Conservation (phyloP, 2,329 filamentous ascomycete species). For the Penicillium paneum region DNA sequence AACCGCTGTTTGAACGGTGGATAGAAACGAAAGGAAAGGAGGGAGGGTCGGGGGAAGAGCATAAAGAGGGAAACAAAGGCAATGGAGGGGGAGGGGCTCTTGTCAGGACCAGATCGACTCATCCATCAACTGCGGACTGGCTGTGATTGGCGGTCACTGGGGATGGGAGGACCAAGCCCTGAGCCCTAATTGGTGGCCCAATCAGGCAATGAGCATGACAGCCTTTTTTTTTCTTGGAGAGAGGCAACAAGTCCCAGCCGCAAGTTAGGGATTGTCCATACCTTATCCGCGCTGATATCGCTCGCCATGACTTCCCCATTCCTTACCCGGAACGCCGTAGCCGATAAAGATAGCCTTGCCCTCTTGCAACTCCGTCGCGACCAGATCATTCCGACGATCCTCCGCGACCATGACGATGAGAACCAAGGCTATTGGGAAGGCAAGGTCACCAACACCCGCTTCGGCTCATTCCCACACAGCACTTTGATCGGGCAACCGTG, state of each 20-base stretch:
- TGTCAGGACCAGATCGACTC: slow-evolving; percentile 18
- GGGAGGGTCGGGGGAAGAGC: slow-evolving; percentile 23
- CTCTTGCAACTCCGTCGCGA: slow-evolving; percentile 88
- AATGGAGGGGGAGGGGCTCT: slow-evolving; percentile 25
- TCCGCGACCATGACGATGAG: slow-evolving; percentile 59
- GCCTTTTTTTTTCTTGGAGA: slow-evolving; percentile 18
- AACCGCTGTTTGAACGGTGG: slow-evolving; percentile 14
- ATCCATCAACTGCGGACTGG: slow-evolving; percentile 13
- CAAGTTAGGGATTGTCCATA: neutral
- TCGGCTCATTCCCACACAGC: slow-evolving; percentile 82
- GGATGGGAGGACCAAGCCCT: slow-evolving; percentile 12
- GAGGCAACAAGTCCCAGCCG: neutral
- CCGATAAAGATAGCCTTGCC: slow-evolving; percentile 66
- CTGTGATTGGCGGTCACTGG: slow-evolving; percentile 22
- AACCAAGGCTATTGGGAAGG: slow-evolving; percentile 72
- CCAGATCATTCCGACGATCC: slow-evolving; percentile 71
- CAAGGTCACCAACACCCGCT: slow-evolving; percentile 83
- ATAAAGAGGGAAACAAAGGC: slow-evolving; percentile 21
- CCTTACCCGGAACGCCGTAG: slow-evolving; percentile 63
- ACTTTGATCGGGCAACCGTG: slow-evolving; percentile 76
- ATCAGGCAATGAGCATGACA: slow-evolving; percentile 16
- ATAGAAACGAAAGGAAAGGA: slow-evolving; percentile 11
- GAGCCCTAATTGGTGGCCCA: slow-evolving; percentile 23
- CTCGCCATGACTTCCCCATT: slow-evolving; percentile 65
- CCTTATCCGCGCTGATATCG: neutral